Evolutionary conservation across 805 yeast species (phyloP).

Genomic region (Wickerhamomyces chambardii): DNA sequence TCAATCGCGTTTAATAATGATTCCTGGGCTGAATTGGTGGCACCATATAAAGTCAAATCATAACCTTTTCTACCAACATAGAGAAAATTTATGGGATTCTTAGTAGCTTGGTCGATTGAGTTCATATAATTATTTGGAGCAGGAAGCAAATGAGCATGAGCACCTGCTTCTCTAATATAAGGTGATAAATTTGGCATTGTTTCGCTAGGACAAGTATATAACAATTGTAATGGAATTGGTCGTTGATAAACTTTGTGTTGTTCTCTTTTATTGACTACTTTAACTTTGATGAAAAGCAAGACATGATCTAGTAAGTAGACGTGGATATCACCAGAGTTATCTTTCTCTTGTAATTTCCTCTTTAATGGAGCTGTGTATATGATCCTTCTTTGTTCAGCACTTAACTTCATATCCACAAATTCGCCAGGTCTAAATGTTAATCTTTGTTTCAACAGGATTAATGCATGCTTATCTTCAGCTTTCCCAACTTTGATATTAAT

Average conservation of each 20-base stretch:
- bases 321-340: constrained; percentile 70
- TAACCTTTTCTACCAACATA: constrained; percentile 41
- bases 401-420: constrained; percentile 75
- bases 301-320: constrained; percentile 86
- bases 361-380: constrained; percentile 71
- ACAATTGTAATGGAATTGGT: constrained; percentile 74
- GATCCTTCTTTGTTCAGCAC: constrained; percentile 73
- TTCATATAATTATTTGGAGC: constrained; percentile 5
- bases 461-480: constrained; percentile 85
- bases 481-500: constrained; percentile 83
- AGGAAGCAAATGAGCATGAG: constrained; percentile 17
- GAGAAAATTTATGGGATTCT: constrained; percentile 37
- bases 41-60: constrained; percentile 32
- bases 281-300: constrained; percentile 74
- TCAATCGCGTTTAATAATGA: constrained; percentile 74
- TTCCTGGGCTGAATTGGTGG: constrained; percentile 51
- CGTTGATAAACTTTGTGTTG: constrained; percentile 86
- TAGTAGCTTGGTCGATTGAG: constrained; percentile 9
- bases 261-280: constrained; percentile 82
- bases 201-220: constrained; percentile 68
- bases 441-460: constrained; percentile 79
- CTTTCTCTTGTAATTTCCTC: constrained; percentile 68
- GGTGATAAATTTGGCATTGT: constrained; percentile 60
- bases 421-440: constrained; percentile 78
- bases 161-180: constrained; percentile 24